Evolutionary conservation across 176 grass and related monocot genomes (phyloP).

Genomic region (Ampelocalamus luodianensis): DNA sequence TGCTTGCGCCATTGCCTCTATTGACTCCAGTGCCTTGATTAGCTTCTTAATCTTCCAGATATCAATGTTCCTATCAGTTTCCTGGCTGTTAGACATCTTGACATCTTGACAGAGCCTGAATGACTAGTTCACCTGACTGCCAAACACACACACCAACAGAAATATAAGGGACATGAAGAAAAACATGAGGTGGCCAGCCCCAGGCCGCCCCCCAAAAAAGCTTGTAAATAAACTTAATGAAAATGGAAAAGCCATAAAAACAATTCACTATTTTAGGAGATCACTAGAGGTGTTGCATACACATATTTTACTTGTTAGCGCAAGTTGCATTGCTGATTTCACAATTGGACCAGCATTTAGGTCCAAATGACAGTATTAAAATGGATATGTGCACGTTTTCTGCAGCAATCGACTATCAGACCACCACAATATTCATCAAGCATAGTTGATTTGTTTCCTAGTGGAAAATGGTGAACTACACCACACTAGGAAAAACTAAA

Average conservation of each 20-base stretch:
- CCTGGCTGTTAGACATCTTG: conserved; percentile 59
- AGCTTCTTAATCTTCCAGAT: conserved; percentile 71
- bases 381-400: not conserved
- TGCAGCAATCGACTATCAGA: not conserved
- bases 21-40: conserved; percentile 58
- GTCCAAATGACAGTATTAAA: conserved; percentile 1
- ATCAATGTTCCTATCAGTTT: conserved; percentile 64
- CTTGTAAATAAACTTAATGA: not conserved
- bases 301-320: not conserved
- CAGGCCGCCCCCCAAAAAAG: too few species aligned
- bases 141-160: not conserved
- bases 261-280: not conserved
- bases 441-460: not conserved
- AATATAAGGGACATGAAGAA: not conserved
- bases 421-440: not conserved
- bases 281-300: not conserved
- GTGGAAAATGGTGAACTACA: not conserved
- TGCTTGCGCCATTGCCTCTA: conserved; percentile 65
- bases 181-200: not conserved
- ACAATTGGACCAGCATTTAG: not conserved
- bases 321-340: not conserved
- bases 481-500: not conserved
- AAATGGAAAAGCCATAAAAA: not conserved
- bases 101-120: conserved; percentile 31
- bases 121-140: conserved; percentile 25